Base-by-base conservation (phyloP, 2,329 filamentous ascomycete genomes). In the Fusarium brachygibbosum region DNA sequence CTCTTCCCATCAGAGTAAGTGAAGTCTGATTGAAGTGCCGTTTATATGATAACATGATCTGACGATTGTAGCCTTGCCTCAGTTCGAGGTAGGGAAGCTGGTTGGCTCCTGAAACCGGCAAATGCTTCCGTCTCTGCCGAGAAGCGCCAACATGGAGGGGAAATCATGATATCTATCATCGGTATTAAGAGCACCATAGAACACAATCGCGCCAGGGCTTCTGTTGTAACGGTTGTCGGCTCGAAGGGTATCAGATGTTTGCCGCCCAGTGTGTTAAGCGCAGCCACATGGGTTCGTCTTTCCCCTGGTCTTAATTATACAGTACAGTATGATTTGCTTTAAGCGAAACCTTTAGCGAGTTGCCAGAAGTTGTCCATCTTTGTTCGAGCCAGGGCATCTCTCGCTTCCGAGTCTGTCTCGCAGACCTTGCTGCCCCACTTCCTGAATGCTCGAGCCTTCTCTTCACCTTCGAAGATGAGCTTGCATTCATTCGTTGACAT, bases 291-390 rank as follows among this genome's bases (percentile, higher is more conserved):
- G 37, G 14, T 40, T 48, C 19, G 16, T 46, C 21, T 21, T 34
- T 25, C 35, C 23, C 48, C 17, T 19, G 13, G 45, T 29, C 12
- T 46, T 28, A 32, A n/a, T 48, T 35, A 23, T 45, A 37, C 32
- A 51, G 23, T 45, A 37, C 32, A 51, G 23, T 51, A 34, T 25
- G 32, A n/a, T 48, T 50, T 40, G 14, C 37, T 66, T 45, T 48
- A 75, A 45, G 58, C 70, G 46, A 77, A 60, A 17, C 78, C 93
- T 84, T 97, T 97, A 0, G 94, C 95, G 72, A 96, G 81, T 12
- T 91, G 91, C 96, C 96, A 99, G 76, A 99, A 95, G 74, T 91
- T 97, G 74, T 98, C 95, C 87, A 98, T 92, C 84, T 97, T 98
- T 8, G 90, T 88, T 71, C 93, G 87, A 14, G 89, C 82, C 66